Evolutionary conservation across 805 yeast species (phyloP), one percentile per base, ranked within the genome.

Genomic region (Cyberlindnera galapagoensis): DNA sequence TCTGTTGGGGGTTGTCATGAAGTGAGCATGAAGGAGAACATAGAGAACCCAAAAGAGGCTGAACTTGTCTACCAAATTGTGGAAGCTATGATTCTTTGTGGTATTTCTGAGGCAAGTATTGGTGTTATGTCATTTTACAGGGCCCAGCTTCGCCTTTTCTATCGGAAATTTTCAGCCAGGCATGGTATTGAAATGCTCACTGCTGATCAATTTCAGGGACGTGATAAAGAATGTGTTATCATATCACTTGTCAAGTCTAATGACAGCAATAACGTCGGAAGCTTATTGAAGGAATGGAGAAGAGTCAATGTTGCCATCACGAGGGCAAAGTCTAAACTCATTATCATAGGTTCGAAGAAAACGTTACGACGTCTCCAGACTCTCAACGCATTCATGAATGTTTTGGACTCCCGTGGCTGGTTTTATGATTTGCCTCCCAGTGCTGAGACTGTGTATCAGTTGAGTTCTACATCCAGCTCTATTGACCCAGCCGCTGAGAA

Each of bases 251-350:
- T 92, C 4, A 64, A 95, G 30, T 80, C 95, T 5, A 87, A 88
- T 52, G 65, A 63, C 2, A 70, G 70, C 14, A 62, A 66, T 8
- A 66, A 64, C 24, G 77, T 83, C 2, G 97, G 97, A 1, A 82
- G 82, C 18, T 63, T 92, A 26, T 60, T 92, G 26, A 74, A 71
- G 40, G 97, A 92, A 47, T 80, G 96, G 88, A 67, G 97, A 41
- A 69, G 99, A 38, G 71, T 92, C 28, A 92, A 92, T 56, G 99
- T 92, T 21, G 94, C 97, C 0, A 79, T 92, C 52, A 92, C 97
- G 0, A 67, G 99, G 41, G 90, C 98, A 0, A 77, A 74, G 51
- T 70, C 81, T 14, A 92, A 92, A 56, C 67, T 94, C 26, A 71
- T 92, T 11, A 74, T 92, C 12, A 60, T 92, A 22, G 98, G 98